Evolutionary conservation across 2,329 filamentous ascomycete species (phyloP).

Genomic region (Endocalyx cinctus): DNA sequence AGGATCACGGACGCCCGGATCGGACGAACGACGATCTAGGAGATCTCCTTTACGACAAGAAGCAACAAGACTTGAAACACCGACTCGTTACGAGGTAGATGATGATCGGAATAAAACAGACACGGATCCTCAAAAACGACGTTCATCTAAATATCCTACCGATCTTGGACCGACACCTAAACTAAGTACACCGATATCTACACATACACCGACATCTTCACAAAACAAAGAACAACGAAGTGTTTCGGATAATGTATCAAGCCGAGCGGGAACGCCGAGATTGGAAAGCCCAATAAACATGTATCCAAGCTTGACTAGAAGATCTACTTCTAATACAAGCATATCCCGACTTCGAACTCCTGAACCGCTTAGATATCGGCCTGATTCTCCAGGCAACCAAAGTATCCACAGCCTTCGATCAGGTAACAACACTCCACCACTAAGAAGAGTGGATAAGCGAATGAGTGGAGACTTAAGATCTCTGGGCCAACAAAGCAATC

Average conservation of each 20-base stretch:
- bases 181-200: constrained; percentile 12
- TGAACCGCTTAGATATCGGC: constrained; percentile 50
- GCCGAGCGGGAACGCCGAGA: constrained; percentile 16
- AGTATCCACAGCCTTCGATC: constrained; percentile 50
- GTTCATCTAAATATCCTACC: constrained; percentile 14
- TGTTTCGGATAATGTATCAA: constrained; percentile 33
- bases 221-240: constrained; percentile 23
- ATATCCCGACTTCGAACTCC: constrained; percentile 48
- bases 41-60: constrained; percentile 21
- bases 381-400: constrained; percentile 58
- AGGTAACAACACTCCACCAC: constrained; percentile 56
- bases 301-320: no score
- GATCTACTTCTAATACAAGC: constrained; percentile 51
- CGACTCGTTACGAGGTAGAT: constrained; percentile 8
- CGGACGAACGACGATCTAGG: constrained; percentile 23
- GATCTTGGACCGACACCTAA: constrained; percentile 10
- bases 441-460: constrained; percentile 62
- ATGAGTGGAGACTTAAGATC: constrained; percentile 74
- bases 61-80: constrained; percentile 19
- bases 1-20: constrained; percentile 30
- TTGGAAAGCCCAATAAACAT: constrained; percentile 16
- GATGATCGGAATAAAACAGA: constrained; percentile 6
- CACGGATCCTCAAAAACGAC: constrained; percentile 15
- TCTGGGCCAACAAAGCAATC: constrained; percentile 51
- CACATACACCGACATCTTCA: no score